phyloP scores from a whole-genome alignment of 306 rosid genomes.

The Oxytropis ochrocephala region DNA sequence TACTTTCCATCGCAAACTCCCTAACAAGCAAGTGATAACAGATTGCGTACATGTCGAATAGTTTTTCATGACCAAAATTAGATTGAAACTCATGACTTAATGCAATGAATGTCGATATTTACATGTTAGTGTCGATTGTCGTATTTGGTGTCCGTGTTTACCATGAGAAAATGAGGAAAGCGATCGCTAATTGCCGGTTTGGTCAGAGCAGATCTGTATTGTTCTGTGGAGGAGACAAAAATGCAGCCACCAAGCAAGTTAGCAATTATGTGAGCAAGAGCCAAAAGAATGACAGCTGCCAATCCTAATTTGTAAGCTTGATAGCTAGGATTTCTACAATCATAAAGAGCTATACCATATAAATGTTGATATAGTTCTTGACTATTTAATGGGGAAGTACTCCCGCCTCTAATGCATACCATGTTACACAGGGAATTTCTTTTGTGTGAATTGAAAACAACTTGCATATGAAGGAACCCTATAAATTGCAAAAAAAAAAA shows the following conservation, averaged over 20 bases:
- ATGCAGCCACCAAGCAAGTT: no score
- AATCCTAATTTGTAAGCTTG: slow-evolving; percentile 68
- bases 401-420: neutral
- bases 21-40: no score
- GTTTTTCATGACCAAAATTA: no score
- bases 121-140: no score
- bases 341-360: slow-evolving; percentile 12
- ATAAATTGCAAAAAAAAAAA: neutral
- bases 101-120: no score
- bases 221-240: no score
- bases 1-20: no score
- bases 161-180: slow-evolving; percentile 62
- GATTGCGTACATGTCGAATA: no score
- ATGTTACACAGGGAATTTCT: slow-evolving; percentile 7
- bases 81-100: no score
- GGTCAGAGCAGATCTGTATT: slow-evolving; percentile 26
- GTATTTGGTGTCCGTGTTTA: no score
- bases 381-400: slow-evolving; percentile 2
- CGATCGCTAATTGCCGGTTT: slow-evolving; percentile 45
- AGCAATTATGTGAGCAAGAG: no score
- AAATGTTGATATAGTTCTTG: slow-evolving; percentile 5
- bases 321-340: slow-evolving; percentile 65
- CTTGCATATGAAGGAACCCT: slow-evolving; percentile 20
- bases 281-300: slow-evolving; percentile 59
- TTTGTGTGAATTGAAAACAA: neutral